A percentile compares a stretch with the other conserved stretches of the same genome.
phyloP scores from a whole-genome alignment of 768 basidiomycete species.

The Xerocomellus chrysenteron region DNA sequence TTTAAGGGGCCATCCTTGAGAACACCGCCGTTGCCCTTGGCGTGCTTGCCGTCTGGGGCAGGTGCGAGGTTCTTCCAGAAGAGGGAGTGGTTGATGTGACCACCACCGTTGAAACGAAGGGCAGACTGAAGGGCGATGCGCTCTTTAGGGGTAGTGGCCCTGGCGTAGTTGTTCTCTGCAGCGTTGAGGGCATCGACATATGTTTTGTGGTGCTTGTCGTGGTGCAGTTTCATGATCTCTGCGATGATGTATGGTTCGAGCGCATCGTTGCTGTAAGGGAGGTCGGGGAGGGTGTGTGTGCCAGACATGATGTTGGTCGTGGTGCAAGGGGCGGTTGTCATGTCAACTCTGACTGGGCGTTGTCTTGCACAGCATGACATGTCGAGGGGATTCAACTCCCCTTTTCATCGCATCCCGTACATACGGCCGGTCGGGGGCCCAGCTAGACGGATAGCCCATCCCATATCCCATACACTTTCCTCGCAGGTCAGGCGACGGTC shows the following conservation, averaged over 20 bases:
- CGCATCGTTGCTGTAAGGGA: conserved; percentile 82
- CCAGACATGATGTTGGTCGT: conserved; percentile 37
- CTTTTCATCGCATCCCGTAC: conserved; percentile 29
- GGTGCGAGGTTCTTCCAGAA: conserved; percentile 97
- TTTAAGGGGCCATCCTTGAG: conserved; percentile 70
- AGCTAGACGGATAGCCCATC: conserved; percentile 32
- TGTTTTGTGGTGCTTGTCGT: conserved; percentile 94
- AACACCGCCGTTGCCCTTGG: conserved; percentile 61
- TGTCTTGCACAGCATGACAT: conserved; percentile 22
- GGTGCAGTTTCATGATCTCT: conserved; percentile 94
- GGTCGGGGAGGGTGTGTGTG: conserved; percentile 61
- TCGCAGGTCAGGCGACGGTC: conserved; percentile 19
- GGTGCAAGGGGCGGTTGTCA: background rate
- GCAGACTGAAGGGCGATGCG: conserved; percentile 29
- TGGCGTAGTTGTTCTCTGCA: conserved; percentile 77
- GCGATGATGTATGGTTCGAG: conserved; percentile 90
- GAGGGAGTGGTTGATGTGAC: conserved; percentile 92
- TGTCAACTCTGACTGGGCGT: background rate
- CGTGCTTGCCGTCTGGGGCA: conserved; percentile 40
- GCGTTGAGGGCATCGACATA: conserved; percentile 74
- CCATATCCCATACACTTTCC: conserved; percentile 32
- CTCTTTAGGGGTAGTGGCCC: conserved; percentile 61
- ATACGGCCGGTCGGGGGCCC: conserved; percentile 23
- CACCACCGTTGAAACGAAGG: conserved; percentile 28
- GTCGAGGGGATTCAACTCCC: conserved; percentile 9